phyloP scores from a whole-genome alignment of 2,329 filamentous ascomycete genomes.

The Thelonectria discophora region DNA sequence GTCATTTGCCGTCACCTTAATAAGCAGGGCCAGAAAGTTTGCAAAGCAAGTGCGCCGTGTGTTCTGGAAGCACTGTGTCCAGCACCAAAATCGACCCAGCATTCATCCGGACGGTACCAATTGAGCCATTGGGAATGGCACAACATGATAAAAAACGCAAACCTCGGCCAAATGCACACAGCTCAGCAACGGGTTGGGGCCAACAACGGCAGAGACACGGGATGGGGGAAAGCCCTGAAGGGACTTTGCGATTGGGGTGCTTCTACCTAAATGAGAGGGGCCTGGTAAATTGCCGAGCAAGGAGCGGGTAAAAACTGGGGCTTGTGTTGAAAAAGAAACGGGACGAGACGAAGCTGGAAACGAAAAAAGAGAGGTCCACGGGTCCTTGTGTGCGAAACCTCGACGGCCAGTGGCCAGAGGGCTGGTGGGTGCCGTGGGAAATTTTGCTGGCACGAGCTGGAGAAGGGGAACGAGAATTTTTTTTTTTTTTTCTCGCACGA shows the following conservation, averaged over 20 bases:
- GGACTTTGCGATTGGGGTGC: conserved; percentile 13
- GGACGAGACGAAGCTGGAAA: conserved; percentile 9
- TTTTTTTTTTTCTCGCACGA: conserved; percentile 29
- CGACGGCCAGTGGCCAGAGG: conserved; percentile 18
- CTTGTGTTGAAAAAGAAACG: conserved; percentile 19
- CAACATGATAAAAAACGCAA: neutral
- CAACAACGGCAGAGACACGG: conserved; percentile 39
- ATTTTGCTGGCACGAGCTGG: conserved; percentile 37
- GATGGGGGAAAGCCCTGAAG: conserved; percentile 12
- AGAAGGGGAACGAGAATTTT: conserved; percentile 6
- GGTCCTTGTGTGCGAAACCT: conserved; percentile 2
- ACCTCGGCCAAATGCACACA: conserved; percentile 22
- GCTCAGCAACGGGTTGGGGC: conserved; percentile 29
- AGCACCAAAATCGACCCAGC: neutral
- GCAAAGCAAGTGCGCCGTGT: conserved; percentile 13
- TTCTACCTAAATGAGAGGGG: conserved; percentile 39
- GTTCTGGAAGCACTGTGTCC: neutral
- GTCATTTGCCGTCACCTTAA: conserved; percentile 4
- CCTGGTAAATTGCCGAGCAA: conserved; percentile 36
- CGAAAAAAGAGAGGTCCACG: too few species aligned
- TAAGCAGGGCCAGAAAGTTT: conserved; percentile 20
- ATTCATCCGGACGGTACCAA: neutral
- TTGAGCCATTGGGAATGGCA: conserved; percentile 15
- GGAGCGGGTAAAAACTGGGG: conserved; percentile 43
- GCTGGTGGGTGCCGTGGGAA: conserved; percentile 30